These are phyloP conservation scores for Schizosaccharomyces osmophilus DNA, from an alignment of 805 yeast genomes.

Conservation along the genomic window DNA sequence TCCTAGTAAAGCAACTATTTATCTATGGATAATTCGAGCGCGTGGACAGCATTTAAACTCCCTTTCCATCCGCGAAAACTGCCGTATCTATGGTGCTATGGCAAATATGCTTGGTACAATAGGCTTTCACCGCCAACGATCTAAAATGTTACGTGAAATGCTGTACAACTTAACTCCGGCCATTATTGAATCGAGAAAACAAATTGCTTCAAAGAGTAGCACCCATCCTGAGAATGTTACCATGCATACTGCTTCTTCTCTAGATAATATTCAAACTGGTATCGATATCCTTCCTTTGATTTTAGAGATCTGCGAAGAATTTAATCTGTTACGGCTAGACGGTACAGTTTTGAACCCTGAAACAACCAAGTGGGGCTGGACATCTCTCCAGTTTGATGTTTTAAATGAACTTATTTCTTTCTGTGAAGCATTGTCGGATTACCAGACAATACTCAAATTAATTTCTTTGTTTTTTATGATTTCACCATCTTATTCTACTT, in stretches of 20 bases:
- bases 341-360: constrained; percentile 4
- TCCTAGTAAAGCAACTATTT: constrained; percentile 1
- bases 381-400: constrained; percentile 29
- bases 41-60: constrained; percentile 6
- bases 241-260: neutral
- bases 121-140: constrained; percentile 39
- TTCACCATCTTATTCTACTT: constrained; percentile 2
- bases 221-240: constrained; percentile 5
- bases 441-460: constrained; percentile 15
- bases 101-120: constrained; percentile 39
- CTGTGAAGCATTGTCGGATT: constrained; percentile 27
- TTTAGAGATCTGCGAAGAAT: constrained; percentile 23
- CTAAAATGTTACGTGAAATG: constrained; percentile 43
- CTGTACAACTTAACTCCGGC: constrained; percentile 20
- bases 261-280: constrained; percentile 14
- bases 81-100: constrained; percentile 34
- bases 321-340: constrained; percentile 12
- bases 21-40: constrained; percentile 3
- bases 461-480: constrained; percentile 3
- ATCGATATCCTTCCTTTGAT: constrained; percentile 17
- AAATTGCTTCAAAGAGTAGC: constrained; percentile 6
- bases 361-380: constrained; percentile 23
- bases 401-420: constrained; percentile 28
- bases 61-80: constrained; percentile 8
- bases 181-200: constrained; percentile 8